Evolutionary conservation across 2,329 filamentous ascomycete species (phyloP).

Genomic region (Aotearoamyces nothofagi): DNA sequence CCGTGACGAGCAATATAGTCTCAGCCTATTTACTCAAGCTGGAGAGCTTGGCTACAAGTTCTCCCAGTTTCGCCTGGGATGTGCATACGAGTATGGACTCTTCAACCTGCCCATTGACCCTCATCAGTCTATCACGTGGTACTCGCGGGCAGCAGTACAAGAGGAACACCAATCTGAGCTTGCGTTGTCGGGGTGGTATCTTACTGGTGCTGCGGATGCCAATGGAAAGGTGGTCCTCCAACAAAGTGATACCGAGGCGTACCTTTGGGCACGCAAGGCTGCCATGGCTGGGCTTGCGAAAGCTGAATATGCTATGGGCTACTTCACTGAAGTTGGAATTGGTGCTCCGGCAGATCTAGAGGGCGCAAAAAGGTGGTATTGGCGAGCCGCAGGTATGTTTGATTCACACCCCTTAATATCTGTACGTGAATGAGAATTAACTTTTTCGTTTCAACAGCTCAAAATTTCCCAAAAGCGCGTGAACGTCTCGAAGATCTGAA

Average conservation of each 20-base stretch:
- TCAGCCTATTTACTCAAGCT: conserved; percentile 71
- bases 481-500: conserved; percentile 89
- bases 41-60: conserved; percentile 89
- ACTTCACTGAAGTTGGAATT: conserved; percentile 92
- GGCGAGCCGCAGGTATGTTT: conserved; percentile 80
- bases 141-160: conserved; percentile 78
- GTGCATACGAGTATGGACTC: conserved; percentile 77
- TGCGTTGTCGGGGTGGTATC: conserved; percentile 79
- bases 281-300: conserved; percentile 78
- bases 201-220: conserved; percentile 78
- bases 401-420: too few species aligned
- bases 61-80: conserved; percentile 79
- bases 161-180: conserved; percentile 89
- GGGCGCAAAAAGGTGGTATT: conserved; percentile 97
- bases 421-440: too few species aligned
- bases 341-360: conserved; percentile 75
- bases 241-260: conserved; percentile 91
- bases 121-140: conserved; percentile 81
- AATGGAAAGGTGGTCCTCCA: too few species aligned
- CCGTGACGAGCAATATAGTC: conserved; percentile 67
- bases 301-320: conserved; percentile 96
- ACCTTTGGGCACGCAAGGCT: conserved; percentile 91
- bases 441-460: conserved; percentile 49
- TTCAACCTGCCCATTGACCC: conserved; percentile 74
- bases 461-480: conserved; percentile 86